Evolutionary conservation across 2,329 filamentous ascomycete genomes (phyloP), one percentile per base, ranked within the genome.

Genomic region (Botrytis squamosa): DNA sequence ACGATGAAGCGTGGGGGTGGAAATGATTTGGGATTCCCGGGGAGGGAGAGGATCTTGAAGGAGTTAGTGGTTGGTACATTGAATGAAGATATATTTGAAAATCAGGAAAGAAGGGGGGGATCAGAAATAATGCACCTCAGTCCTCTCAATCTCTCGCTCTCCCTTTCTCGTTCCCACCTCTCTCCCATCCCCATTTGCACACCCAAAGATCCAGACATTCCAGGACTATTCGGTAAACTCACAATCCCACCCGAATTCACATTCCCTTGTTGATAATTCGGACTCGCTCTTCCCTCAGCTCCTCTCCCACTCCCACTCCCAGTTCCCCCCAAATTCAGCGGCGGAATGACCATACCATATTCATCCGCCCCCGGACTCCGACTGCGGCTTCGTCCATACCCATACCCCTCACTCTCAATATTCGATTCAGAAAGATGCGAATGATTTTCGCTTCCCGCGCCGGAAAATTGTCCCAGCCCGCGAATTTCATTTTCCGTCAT

Each of bases 401-500:
- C 38, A 25, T 44, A 68, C 3, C 66, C 36, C 38, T 68, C 66
- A 33, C 66, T 68, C 3, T 38, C 66, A 7, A 57, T 29, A 44
- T 68, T 42, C 8, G 66, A 68, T 8, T 25, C 49, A 10, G 66
- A 68, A 14, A 68, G 49, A 25, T 68, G 66, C 8, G 49, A 68
- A 57, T 68, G 25, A 7, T 42, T 55, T 4, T 68, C 66, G 22
- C 66, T 57, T 12, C 36, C 49, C n/a, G 66, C 38, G 3, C 49
- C n/a, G 9, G 66, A 68, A 57, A 57, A 42, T 25, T 44, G 49
- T 57, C 49, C 49, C 29, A 57, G 10, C 5, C 49, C 49, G 29
- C 66, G 38, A 33, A 57, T 57, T 16, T 68, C 66, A 42, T 33
- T 42, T 57, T 57, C 66, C 9, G 25, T 68, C 49, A 68, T 68